A percentile compares a stretch with the other conserved stretches of the same genome.
These are phyloP conservation scores for Mallotus repandus DNA, from an alignment of 441 rosid species.

Conservation along the genomic window DNA sequence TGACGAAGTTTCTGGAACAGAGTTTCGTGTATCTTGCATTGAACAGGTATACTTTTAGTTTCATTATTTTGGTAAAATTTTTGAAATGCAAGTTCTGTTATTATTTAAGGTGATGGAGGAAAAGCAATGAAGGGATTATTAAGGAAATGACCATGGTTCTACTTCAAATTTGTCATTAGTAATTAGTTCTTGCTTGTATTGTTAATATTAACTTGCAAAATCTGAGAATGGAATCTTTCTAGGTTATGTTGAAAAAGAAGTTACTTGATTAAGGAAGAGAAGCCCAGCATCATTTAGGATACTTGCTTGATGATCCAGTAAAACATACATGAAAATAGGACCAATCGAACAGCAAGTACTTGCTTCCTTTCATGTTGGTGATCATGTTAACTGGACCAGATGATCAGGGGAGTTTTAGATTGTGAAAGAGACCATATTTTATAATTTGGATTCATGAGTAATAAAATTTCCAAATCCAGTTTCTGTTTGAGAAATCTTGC, in stretches of 20 bases:
- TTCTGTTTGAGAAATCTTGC: background rate
- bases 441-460: background rate
- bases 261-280: background rate
- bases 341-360: background rate
- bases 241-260: background rate
- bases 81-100: background rate
- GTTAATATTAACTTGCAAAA: background rate
- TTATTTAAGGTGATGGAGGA: background rate
- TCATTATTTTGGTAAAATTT: background rate
- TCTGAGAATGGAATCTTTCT: background rate
- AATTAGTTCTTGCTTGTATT: background rate
- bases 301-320: background rate
- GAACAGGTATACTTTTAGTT: conserved; percentile 58
- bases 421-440: background rate
- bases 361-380: background rate
- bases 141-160: background rate
- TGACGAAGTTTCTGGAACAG: conserved; percentile 75
- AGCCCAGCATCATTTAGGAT: background rate
- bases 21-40: conserved; percentile 74
- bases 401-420: background rate
- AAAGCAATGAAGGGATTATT: background rate
- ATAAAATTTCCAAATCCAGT: background rate
- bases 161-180: background rate
- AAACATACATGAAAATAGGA: background rate
- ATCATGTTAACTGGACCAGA: background rate